These are phyloP conservation scores for Glycine soja DNA, from an alignment of 306 rosid species.

Conservation along the genomic window DNA sequence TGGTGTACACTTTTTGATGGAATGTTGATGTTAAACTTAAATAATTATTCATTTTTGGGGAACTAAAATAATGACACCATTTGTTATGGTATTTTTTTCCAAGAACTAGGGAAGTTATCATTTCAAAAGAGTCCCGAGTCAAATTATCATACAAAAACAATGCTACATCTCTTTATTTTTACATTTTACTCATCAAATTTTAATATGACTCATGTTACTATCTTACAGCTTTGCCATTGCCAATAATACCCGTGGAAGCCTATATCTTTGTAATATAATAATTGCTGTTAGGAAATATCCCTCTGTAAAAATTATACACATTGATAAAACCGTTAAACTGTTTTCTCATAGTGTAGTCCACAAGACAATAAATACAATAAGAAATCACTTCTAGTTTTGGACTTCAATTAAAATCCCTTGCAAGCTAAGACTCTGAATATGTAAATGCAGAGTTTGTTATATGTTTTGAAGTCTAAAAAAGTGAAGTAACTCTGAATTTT, in stretches of 20 bases:
- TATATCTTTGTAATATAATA: no score
- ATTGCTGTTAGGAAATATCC: background rate
- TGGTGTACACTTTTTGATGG: no score
- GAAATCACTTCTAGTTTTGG: constrained; percentile 11
- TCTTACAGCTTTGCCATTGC: no score
- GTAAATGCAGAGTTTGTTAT: no score
- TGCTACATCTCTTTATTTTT: background rate
- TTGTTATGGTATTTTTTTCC: no score
- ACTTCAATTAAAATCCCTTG: no score
- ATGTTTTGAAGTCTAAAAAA: background rate
- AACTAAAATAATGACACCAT: no score
- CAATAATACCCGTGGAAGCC: no score
- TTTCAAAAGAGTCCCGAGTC: background rate
- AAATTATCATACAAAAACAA: background rate
- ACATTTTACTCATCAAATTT: background rate
- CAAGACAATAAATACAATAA: constrained; percentile 5
- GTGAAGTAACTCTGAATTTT: constrained; percentile 36
- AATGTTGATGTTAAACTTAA: no score
- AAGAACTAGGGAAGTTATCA: background rate
- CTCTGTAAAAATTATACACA: constrained; percentile 36
- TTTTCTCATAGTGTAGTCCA: background rate
- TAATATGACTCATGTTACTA: background rate
- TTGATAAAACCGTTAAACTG: constrained; percentile 13
- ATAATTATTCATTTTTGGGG: no score
- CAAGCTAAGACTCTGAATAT: no score